phyloP scores from a whole-genome alignment of 2,329 filamentous ascomycete genomes.

The Alternaria triticimaculans region DNA sequence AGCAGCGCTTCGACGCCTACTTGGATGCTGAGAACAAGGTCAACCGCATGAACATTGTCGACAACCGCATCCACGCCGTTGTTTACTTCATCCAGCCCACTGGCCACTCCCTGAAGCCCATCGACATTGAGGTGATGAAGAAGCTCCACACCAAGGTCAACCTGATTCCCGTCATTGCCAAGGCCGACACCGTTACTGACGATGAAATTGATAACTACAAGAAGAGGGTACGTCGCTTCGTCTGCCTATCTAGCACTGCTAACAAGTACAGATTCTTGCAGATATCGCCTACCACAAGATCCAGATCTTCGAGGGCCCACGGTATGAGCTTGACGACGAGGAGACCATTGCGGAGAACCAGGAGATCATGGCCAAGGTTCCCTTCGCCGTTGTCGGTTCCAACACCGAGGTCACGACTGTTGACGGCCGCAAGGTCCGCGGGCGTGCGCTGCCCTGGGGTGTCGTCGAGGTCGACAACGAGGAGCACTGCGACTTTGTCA shows the following conservation, averaged over 20 bases:
- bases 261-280: slow-evolving; percentile 76
- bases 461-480: slow-evolving; percentile 99
- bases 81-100: slow-evolving; percentile 99
- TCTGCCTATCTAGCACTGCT: slow-evolving; percentile 3
- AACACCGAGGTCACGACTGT: slow-evolving; percentile 91
- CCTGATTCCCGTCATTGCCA: slow-evolving; percentile 98
- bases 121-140: slow-evolving; percentile 99
- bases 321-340: slow-evolving; percentile 98
- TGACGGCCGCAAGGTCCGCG: slow-evolving; percentile 94
- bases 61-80: slow-evolving; percentile 98
- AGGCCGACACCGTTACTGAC: slow-evolving; percentile 96
- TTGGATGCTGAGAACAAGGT: slow-evolving; percentile 99
- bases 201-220: slow-evolving; percentile 96
- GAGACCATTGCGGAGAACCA: slow-evolving; percentile 99
- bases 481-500: slow-evolving; percentile 99
- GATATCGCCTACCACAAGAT: slow-evolving; percentile 98
- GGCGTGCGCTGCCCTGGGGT: slow-evolving; percentile 97
- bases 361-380: slow-evolving; percentile 99
- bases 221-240: slow-evolving; percentile 75
- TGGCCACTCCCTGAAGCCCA: slow-evolving; percentile 95
- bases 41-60: slow-evolving; percentile 99
- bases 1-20: slow-evolving; percentile 98
- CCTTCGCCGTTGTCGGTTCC: slow-evolving; percentile 96
- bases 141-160: slow-evolving; percentile 99
- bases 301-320: slow-evolving; percentile 97